Conservation (phyloP, 1,139 yeast species). For the Taphrina pruni region DNA sequence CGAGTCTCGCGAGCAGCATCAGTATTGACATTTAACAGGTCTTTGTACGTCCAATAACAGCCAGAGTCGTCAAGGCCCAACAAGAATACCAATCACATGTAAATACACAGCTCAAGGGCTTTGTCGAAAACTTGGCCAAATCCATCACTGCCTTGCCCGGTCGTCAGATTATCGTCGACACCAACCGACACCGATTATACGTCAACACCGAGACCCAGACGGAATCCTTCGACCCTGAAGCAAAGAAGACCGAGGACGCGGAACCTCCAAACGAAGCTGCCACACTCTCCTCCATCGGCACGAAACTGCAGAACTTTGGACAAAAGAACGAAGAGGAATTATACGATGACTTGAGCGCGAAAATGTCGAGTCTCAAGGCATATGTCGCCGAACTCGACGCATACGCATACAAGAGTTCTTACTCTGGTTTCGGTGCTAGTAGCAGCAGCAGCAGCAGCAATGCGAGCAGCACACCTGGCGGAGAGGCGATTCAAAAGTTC, state of each 20-base stretch:
- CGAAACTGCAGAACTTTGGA: constrained; percentile 33
- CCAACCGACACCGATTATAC: constrained; percentile 25
- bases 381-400: constrained; percentile 14
- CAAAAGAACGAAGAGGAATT: constrained; percentile 15
- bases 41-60: constrained; percentile 16
- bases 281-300: constrained; percentile 27
- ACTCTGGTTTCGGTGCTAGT: constrained; percentile 25
- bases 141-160: constrained; percentile 32
- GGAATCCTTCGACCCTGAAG: constrained; percentile 12
- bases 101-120: constrained; percentile 7
- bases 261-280: constrained; percentile 24
- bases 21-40: not conserved
- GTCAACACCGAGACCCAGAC: constrained; percentile 45
- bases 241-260: not conserved
- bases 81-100: constrained; percentile 21
- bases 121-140: constrained; percentile 16
- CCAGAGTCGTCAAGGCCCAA: constrained; percentile 15
- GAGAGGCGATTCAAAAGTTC: constrained; percentile 37
- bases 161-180: constrained; percentile 30
- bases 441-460: not conserved
- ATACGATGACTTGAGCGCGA: constrained; percentile 3
- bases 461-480: not conserved
- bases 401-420: constrained; percentile 35
- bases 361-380: constrained; percentile 1
- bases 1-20: not conserved